Percentiles rank a stretch among this genome's conserved stretches.
Conservation (phyloP, 345 rosid species). For the Gossypium sturtianum region DNA sequence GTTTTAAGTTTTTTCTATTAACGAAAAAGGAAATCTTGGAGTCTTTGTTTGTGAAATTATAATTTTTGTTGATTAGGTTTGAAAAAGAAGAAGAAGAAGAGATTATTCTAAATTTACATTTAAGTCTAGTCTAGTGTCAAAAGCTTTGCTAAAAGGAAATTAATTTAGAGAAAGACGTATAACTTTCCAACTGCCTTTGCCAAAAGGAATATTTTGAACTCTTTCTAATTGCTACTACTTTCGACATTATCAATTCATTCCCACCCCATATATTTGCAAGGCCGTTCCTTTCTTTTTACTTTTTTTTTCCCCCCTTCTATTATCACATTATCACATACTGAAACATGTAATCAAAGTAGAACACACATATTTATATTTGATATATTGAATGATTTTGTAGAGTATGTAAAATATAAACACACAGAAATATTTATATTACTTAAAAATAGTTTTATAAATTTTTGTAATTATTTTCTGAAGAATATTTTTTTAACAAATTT, state of each 20-base stretch:
- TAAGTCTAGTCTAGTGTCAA: background rate
- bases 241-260: background rate
- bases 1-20: background rate
- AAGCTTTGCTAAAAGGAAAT: background rate
- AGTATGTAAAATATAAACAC: background rate
- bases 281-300: background rate
- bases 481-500: no score
- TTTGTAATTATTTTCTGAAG: no score
- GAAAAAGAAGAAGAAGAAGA: no score
- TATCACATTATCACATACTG: no score
- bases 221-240: background rate
- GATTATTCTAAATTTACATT: background rate
- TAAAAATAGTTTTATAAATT: no score
- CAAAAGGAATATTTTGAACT: background rate
- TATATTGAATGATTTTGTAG: no score
- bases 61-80: background rate
- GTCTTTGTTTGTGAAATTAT: background rate
- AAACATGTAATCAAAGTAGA: no score
- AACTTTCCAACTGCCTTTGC: background rate
- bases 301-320: background rate
- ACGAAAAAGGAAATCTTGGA: no score
- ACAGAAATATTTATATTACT: no score
- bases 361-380: no score
- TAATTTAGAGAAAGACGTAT: background rate
- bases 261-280: background rate